Evolutionary conservation across 441 rosid species (phyloP).

Genomic region (Syzygium syzygioides): DNA sequence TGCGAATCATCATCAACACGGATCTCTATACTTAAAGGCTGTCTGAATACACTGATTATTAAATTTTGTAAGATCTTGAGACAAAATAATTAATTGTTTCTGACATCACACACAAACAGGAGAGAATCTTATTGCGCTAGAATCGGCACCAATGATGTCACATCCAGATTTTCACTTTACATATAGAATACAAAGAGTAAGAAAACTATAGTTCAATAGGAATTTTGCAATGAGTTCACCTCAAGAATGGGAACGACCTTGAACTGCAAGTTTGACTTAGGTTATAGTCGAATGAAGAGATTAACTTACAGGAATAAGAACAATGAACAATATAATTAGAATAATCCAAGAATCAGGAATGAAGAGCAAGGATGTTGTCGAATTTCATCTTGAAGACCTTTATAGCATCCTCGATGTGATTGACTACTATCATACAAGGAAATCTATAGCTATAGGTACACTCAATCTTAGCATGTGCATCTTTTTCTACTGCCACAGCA

Average conservation of each 20-base stretch:
- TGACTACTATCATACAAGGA: neutral
- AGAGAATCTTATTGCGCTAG: too few species aligned
- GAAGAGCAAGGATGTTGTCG: neutral
- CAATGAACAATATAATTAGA: neutral
- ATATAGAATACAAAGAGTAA: too few species aligned
- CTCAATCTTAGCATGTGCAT: neutral
- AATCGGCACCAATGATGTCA: too few species aligned
- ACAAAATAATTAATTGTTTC: too few species aligned
- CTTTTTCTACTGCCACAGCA: neutral
- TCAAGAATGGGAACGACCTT: neutral
- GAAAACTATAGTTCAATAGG: neutral
- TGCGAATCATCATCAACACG: too few species aligned
- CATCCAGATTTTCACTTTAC: too few species aligned
- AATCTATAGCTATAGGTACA: neutral
- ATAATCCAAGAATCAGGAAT: neutral
- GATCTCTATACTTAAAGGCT: too few species aligned
- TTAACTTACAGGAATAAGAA: neutral
- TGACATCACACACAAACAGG: too few species aligned
- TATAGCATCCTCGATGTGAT: neutral
- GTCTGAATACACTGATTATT: too few species aligned
- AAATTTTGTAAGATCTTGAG: too few species aligned
- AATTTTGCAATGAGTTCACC: neutral
- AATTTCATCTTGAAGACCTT: too few species aligned
- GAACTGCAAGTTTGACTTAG: neutral
- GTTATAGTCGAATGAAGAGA: neutral